Conservation (phyloP, 441 rosid genomes). For the Eruca vesicaria region DNA sequence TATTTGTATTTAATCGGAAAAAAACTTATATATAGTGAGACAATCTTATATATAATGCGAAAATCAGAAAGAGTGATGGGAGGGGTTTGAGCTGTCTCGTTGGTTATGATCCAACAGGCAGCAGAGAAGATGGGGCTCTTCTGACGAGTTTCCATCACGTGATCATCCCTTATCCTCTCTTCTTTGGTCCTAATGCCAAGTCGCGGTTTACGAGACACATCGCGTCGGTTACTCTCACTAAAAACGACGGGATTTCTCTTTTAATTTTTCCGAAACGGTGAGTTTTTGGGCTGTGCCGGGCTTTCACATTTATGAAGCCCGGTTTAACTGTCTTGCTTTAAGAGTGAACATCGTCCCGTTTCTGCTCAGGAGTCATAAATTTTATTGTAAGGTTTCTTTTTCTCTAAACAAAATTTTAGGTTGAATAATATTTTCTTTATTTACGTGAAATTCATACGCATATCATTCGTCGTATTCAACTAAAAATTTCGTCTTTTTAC, state of each 20-base stretch:
- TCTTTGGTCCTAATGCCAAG: background rate
- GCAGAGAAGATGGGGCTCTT: background rate
- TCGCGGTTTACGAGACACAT: constrained; percentile 27
- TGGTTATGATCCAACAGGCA: constrained; percentile 19
- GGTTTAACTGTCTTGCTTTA: background rate
- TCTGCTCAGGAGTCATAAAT: background rate
- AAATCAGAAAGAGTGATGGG: constrained; percentile 26
- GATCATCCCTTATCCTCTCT: constrained; percentile 25
- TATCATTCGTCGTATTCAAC: no score
- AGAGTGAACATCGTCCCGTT: constrained; percentile 10
- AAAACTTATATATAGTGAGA: background rate
- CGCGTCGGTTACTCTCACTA: background rate
- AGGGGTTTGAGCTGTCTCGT: constrained; percentile 6
- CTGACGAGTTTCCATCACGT: constrained; percentile 34
- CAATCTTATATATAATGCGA: background rate
- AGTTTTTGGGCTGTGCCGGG: background rate
- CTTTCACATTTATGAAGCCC: background rate
- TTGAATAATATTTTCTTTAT: no score
- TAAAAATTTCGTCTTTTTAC: no score
- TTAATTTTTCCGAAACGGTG: background rate
- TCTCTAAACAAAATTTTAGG: background rate
- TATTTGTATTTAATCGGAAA: background rate
- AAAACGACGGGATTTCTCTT: constrained; percentile 3
- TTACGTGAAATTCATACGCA: no score
- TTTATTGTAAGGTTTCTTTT: no score